These are phyloP conservation scores for Haematococcus lacustris DNA, from an alignment of 139 green algal species.

Conservation along the genomic window DNA sequence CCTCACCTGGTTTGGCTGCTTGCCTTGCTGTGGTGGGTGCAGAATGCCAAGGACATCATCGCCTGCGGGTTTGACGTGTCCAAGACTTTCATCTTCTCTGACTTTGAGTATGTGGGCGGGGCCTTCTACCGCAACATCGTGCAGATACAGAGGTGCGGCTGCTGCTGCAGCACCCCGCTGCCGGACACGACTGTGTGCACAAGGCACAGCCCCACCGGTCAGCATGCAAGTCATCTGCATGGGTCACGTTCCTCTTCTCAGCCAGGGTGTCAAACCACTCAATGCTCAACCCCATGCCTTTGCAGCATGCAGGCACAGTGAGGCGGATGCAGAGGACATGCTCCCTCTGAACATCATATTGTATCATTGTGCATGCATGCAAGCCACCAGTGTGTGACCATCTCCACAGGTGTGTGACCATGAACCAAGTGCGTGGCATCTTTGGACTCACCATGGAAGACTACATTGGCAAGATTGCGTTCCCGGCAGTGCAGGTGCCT, in stretches of 20 bases:
- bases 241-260: no score
- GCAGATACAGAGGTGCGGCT: conserved; percentile 65
- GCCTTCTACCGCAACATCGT: conserved; percentile 93
- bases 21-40: conserved; percentile 5
- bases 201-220: no score
- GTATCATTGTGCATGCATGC: no score
- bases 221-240: no score
- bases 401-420: conserved; percentile 66
- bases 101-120: conserved; percentile 93
- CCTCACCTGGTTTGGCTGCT: no score
- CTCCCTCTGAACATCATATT: no score
- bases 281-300: no score
- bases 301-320: no score
- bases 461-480: conserved; percentile 94
- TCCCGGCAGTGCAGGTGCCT: conserved; percentile 84
- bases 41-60: conserved; percentile 98
- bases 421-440: conserved; percentile 90
- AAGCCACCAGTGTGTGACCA: not conserved
- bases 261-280: no score
- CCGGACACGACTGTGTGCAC: no score
- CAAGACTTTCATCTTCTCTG: conserved; percentile 97
- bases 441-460: conserved; percentile 65
- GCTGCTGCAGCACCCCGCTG: no score
- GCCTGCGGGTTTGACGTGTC: conserved; percentile 92
- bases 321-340: no score